Conservation (phyloP, 352 stramenopile genomes). For the Phytophthora vignae region DNA sequence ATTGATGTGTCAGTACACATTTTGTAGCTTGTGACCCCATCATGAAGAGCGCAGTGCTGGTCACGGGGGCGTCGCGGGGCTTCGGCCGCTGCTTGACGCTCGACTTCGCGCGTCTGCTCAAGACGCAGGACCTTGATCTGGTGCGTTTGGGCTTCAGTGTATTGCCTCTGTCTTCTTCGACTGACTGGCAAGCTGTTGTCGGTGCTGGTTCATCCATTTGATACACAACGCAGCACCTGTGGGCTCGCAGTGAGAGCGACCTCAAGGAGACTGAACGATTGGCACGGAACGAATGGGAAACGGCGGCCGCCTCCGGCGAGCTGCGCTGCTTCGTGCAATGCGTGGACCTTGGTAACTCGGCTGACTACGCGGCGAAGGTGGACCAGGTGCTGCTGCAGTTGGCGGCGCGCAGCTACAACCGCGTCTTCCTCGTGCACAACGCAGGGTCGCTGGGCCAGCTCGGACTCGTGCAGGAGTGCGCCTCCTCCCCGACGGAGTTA, state of each 20-base stretch:
- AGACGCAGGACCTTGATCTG: constrained; percentile 51
- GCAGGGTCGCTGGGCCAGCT: constrained; percentile 82
- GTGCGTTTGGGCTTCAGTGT: constrained; percentile 28
- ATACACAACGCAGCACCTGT: constrained; percentile 50
- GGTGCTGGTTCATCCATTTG: neutral
- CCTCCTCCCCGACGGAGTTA: constrained; percentile 50
- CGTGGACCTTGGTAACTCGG: constrained; percentile 57
- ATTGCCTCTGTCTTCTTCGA: too few relatives aligned
- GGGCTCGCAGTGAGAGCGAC: constrained; percentile 56
- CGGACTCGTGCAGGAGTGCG: constrained; percentile 59
- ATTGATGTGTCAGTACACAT: constrained; percentile 11
- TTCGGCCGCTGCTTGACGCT: constrained; percentile 83
- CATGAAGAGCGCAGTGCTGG: constrained; percentile 50
- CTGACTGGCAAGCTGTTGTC: neutral
- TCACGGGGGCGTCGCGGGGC: constrained; percentile 88
- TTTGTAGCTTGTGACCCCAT: neutral
- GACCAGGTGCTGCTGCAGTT: constrained; percentile 47
- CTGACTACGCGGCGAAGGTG: constrained; percentile 60
- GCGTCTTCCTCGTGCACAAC: constrained; percentile 83
- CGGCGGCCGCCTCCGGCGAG: constrained; percentile 2
- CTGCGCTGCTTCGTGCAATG: constrained; percentile 45
- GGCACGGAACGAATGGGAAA: constrained; percentile 42
- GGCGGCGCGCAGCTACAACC: constrained; percentile 43
- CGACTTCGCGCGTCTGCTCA: constrained; percentile 63
- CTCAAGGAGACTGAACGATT: constrained; percentile 66